Conservation (phyloP, 2,329 filamentous ascomycete species). For the Macrophomina phaseolina region DNA sequence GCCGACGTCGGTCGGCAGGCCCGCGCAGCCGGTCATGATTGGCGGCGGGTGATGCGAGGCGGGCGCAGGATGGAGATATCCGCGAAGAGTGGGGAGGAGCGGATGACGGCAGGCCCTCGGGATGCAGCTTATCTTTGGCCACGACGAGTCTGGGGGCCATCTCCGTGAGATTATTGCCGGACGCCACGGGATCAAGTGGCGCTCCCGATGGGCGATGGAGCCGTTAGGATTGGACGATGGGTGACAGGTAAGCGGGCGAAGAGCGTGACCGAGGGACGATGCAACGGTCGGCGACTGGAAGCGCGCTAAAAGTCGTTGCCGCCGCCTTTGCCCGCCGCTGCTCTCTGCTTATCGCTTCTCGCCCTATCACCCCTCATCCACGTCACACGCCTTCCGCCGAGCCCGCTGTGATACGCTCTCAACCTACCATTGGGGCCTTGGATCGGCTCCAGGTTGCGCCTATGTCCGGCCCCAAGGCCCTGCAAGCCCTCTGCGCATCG, state of each 20-base stretch:
- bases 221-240: background rate
- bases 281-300: background rate
- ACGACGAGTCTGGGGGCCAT: background rate
- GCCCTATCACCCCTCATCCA: background rate
- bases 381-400: background rate
- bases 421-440: background rate
- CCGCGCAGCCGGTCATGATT: background rate
- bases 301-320: background rate
- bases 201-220: background rate
- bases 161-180: background rate
- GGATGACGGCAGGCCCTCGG: background rate
- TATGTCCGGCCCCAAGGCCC: background rate
- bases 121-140: background rate
- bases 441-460: background rate
- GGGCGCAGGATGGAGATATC: background rate
- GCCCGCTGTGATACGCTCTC: background rate
- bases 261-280: background rate
- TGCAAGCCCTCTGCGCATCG: background rate
- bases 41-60: background rate
- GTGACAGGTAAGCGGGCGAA: background rate
- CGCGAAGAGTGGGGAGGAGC: slow-evolving; percentile 19
- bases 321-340: background rate
- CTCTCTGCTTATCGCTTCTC: background rate
- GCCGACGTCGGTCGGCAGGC: background rate
- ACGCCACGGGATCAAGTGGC: background rate